phyloP scores from a whole-genome alignment of 257 asterid species.

The Salvia miltiorrhiza region DNA sequence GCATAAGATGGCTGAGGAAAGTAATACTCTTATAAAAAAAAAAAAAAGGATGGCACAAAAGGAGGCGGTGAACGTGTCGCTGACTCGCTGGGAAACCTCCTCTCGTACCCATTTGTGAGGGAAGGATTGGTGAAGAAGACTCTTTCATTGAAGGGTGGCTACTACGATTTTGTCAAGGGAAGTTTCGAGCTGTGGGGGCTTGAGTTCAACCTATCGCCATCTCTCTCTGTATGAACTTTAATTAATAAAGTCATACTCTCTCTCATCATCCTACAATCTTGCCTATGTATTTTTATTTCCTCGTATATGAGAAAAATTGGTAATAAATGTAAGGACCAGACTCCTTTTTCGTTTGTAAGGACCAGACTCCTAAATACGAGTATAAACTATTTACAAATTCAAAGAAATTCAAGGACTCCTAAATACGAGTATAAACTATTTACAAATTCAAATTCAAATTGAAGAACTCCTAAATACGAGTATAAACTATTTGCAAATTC shows the following conservation, averaged over 20 bases:
- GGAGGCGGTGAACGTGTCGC: conserved; percentile 95
- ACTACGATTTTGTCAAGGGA: conserved; percentile 82
- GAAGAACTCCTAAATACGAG: too few relatives aligned
- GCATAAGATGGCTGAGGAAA: too few relatives aligned
- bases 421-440: too few relatives aligned
- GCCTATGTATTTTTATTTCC: conserved; percentile 25
- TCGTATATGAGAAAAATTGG: conserved; percentile 6
- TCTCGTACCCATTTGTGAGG: conserved; percentile 84
- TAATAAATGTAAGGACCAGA: conserved; percentile 33
- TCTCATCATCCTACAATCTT: conserved; percentile 26
- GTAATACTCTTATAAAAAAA: too few relatives aligned
- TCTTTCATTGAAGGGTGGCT: conserved; percentile 81
- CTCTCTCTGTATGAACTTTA: conserved; percentile 78
- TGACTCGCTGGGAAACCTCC: conserved; percentile 82
- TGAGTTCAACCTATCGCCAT: conserved; percentile 66
- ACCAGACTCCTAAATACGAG: too few relatives aligned
- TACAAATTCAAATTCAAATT: too few relatives aligned
- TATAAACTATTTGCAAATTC: too few relatives aligned
- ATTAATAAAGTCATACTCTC: conserved; percentile 24
- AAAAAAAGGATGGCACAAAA: too few relatives aligned
- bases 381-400: too few relatives aligned
- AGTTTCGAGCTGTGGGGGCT: conserved; percentile 93
- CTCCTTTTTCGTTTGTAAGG: conserved; percentile 27
- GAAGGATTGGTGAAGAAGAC: conserved; percentile 86
- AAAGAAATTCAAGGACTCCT: too few relatives aligned